Conservation (phyloP, 2,329 filamentous ascomycete species). For the Hypoxylon sp. region DNA sequence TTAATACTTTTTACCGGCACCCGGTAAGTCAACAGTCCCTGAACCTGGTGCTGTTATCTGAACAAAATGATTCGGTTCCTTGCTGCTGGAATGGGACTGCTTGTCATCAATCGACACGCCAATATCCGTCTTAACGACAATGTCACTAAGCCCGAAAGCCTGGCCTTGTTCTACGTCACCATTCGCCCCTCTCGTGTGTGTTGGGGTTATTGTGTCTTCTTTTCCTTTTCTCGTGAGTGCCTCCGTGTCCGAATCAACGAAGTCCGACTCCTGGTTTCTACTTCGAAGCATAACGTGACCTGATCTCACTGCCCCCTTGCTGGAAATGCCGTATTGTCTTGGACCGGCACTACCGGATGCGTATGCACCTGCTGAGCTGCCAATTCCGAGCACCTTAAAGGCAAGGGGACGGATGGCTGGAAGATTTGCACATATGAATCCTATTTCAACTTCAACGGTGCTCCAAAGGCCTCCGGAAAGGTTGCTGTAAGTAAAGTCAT, state of each 20-base stretch:
- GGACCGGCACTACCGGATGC: constrained; percentile 35
- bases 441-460: constrained; percentile 49
- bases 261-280: constrained; percentile 42
- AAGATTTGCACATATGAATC: constrained; percentile 51
- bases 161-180: constrained; percentile 30
- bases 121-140: constrained; percentile 49
- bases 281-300: constrained; percentile 45
- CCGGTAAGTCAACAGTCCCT: constrained; percentile 41
- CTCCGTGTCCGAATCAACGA: constrained; percentile 47
- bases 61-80: constrained; percentile 39
- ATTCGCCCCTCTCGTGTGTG: constrained; percentile 30
- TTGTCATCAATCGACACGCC: constrained; percentile 46
- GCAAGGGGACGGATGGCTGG: constrained; percentile 47
- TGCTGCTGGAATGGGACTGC: constrained; percentile 26
- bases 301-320: constrained; percentile 39
- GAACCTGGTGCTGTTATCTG: constrained; percentile 42
- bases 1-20: constrained; percentile 35
- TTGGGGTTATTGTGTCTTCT: constrained; percentile 30
- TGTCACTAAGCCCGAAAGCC: constrained; percentile 41
- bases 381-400: constrained; percentile 46
- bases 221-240: constrained; percentile 42
- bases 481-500: constrained; percentile 49
- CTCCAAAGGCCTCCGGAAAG: constrained; percentile 50
- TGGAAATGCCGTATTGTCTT: constrained; percentile 44
- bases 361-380: constrained; percentile 33